A percentile compares a stretch with the other conserved stretches of the same genome.
Conservation (phyloP, 2,329 filamentous ascomycete species). For the Coniochaeta ligniaria region DNA sequence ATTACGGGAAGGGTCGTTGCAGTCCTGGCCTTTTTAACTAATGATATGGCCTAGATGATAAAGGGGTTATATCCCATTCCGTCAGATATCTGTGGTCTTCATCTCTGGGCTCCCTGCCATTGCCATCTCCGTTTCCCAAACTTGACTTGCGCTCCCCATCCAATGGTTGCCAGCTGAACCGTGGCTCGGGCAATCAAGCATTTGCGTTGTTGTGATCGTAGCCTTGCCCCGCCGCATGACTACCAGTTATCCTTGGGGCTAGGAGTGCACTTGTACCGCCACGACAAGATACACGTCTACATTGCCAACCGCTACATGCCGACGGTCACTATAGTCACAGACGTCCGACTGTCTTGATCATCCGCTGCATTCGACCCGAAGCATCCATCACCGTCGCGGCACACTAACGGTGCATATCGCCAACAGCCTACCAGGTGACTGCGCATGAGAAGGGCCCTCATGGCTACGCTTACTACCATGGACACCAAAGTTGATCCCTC, state of each 20-base stretch:
- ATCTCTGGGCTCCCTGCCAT: neutral
- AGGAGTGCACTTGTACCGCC: neutral
- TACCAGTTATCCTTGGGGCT: neutral
- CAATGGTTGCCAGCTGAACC: neutral
- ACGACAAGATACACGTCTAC: neutral
- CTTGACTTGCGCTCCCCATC: neutral
- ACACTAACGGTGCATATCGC: neutral
- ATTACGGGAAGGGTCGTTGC: neutral
- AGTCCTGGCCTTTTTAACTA: neutral
- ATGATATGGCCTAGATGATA: neutral
- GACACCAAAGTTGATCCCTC: slow-evolving; percentile 25
- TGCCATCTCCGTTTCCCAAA: neutral
- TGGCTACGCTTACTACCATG: slow-evolving; percentile 6
- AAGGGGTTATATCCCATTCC: neutral
- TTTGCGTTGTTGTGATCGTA: neutral
- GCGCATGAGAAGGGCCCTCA: neutral
- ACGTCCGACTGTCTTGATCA: neutral
- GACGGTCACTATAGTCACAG: neutral
- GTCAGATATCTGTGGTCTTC: neutral
- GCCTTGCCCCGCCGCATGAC: neutral
- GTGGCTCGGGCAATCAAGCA: neutral
- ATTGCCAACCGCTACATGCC: neutral
- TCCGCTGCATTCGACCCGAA: neutral
- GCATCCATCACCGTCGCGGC: neutral
- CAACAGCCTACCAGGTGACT: neutral